Evolutionary conservation across 495 filamentous ascomycete genomes (phyloP).

Genomic region (Aspergillus carlsbadensis): DNA sequence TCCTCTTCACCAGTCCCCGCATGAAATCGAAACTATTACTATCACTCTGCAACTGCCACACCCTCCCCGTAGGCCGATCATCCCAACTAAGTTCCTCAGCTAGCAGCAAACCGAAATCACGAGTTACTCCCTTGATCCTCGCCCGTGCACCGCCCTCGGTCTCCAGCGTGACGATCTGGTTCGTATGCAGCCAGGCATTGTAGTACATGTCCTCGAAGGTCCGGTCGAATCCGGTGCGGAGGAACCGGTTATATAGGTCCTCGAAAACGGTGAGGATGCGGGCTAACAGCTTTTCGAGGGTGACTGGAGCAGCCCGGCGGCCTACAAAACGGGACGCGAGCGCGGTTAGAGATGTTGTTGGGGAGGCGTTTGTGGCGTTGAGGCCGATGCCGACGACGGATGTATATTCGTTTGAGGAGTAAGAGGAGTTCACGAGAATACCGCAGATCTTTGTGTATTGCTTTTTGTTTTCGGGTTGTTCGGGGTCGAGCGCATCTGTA

Average conservation of each 20-base stretch:
- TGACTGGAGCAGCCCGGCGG: constrained; percentile 51
- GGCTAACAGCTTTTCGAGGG: constrained; percentile 79
- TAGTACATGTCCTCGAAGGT: constrained; percentile 81
- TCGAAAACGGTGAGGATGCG: constrained; percentile 80
- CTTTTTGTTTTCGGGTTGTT: constrained; percentile 50
- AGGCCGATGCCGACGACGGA: constrained; percentile 87
- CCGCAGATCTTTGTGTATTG: constrained; percentile 89
- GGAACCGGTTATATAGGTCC: constrained; percentile 71
- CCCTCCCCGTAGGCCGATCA: constrained; percentile 70
- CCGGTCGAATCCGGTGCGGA: constrained; percentile 65
- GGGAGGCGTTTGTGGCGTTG: constrained; percentile 81
- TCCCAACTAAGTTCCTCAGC: constrained; percentile 78
- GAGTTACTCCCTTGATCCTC: constrained; percentile 84
- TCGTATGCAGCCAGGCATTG: constrained; percentile 81
- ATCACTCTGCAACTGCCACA: constrained; percentile 88
- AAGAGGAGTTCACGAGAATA: constrained; percentile 88
- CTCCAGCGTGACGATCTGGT: constrained; percentile 88
- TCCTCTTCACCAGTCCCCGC: constrained; percentile 79
- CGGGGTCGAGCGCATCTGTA: constrained; percentile 72
- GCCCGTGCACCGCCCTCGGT: constrained; percentile 74
- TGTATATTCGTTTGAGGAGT: constrained; percentile 72
- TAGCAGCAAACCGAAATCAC: constrained; percentile 80
- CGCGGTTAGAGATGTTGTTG: constrained; percentile 82
- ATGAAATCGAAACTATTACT: constrained; percentile 99
- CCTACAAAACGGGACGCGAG: constrained; percentile 52